Evolutionary conservation across 2,329 filamentous ascomycete genomes (phyloP), one percentile per base, ranked within the genome.

Genomic region (Mollisiaceae sp.): DNA sequence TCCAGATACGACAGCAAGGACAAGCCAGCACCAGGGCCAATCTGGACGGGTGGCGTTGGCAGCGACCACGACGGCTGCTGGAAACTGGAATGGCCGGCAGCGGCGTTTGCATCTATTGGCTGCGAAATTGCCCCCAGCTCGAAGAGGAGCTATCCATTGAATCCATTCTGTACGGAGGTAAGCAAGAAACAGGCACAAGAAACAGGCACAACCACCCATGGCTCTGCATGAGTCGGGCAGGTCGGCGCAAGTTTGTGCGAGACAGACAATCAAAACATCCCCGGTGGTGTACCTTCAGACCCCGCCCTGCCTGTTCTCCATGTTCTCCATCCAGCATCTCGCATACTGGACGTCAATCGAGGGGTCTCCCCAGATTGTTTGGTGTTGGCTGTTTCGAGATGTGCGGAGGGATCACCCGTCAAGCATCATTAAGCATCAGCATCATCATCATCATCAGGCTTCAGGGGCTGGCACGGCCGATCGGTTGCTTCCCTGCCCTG

Each of bases 311-410:
- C 45, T 54, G 24, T 15, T 4, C 18, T 27, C 50, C 27, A 32
- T 54, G 50, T 32, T 24, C 14, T 22, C n/a, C 4, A n/a, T 54
- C 24, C 12, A 32, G 27, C 27, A 6, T 32, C 24, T 27, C 50
- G 50, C 50, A 54, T 54, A 32, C 32, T 35, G 9, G 4, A 27
- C 4, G 32, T 9, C 50, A 27, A 54, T 27, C 8, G 50, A 54
- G 50, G 50, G 50, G 50, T 54, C 27, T 32, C 50, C 12, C 24
- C 22, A 32, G 50, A 32, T 54, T 35, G 50, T 54, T 54, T 54
- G 24, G 27, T 6, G 27, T 32, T 32, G 6, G 24, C 9, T 54
- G 50, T 54, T 54, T 54, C 3, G 4, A 27, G 50, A 54, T 54
- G 18, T 54, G 50, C 27, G 50, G 50, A 54, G 50, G 50, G 47